These are phyloP conservation scores for Wickerhamiella sergipiensis DNA, from an alignment of 805 yeast species.

Conservation along the genomic window DNA sequence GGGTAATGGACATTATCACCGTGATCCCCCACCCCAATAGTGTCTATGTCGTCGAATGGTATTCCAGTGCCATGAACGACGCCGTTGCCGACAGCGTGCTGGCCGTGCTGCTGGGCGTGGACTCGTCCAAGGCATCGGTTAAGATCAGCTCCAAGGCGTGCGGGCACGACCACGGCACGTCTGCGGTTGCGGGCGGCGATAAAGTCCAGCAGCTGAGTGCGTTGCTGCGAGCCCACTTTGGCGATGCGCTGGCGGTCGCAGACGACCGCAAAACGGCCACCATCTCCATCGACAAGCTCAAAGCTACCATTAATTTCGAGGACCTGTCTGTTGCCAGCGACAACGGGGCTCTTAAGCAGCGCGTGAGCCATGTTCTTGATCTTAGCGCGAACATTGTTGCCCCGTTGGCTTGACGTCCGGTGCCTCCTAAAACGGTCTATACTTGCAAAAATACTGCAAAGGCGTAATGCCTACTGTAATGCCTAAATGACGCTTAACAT, in stretches of 20 bases:
- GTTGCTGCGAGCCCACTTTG: conserved; percentile 74
- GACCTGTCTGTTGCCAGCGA: conserved; percentile 57
- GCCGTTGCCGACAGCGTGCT: conserved; percentile 88
- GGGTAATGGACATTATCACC: conserved; percentile 51
- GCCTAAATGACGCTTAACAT: no score
- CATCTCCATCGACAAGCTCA: conserved; percentile 60
- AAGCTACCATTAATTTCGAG: conserved; percentile 53
- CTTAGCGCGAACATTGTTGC: conserved; percentile 74
- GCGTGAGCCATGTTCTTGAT: conserved; percentile 67
- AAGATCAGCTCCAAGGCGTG: conserved; percentile 54
- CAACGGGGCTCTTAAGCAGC: conserved; percentile 61
- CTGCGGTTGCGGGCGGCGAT: conserved; percentile 14
- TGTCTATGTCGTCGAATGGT: conserved; percentile 71
- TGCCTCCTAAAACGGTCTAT: no score
- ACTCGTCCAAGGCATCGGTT: conserved; percentile 89
- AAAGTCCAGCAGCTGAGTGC: conserved; percentile 36
- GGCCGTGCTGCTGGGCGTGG: conserved; percentile 82
- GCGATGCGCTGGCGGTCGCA: conserved; percentile 42
- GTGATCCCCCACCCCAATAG: conserved; percentile 32
- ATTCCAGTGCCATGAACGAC: conserved; percentile 76
- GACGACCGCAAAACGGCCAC: conserved; percentile 32
- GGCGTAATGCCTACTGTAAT: no score
- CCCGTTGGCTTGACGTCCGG: conserved; percentile 44
- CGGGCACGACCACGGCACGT: conserved; percentile 18
- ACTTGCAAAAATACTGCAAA: no score